These are phyloP conservation scores for Botrytis medusae DNA, from an alignment of 2,329 filamentous ascomycete species.

Conservation along the genomic window DNA sequence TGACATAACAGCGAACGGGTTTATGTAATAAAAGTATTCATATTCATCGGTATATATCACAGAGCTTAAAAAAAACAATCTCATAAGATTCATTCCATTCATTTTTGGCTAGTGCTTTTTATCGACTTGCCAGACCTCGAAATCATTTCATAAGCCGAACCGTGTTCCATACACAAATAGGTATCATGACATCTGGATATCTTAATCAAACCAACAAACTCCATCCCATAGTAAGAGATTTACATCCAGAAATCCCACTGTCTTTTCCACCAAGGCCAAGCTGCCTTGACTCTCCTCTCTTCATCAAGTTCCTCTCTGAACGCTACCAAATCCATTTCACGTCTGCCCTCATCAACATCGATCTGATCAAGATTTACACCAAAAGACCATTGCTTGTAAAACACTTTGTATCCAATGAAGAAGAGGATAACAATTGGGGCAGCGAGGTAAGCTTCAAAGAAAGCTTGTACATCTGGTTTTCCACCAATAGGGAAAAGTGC, in stretches of 20 bases:
- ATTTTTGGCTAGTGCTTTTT: not conserved
- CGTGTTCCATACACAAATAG: not conserved
- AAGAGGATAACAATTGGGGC: constrained; percentile 55
- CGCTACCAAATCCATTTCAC: constrained; percentile 37
- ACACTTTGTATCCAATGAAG: constrained; percentile 68
- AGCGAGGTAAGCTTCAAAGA: constrained; percentile 52
- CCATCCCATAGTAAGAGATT: not conserved
- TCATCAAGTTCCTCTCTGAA: constrained; percentile 37
- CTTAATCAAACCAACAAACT: not conserved
- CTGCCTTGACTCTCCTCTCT: constrained; percentile 35
- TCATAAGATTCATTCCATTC: not conserved
- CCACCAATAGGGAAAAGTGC: constrained; percentile 52
- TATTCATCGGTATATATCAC: not conserved
- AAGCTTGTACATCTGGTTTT: constrained; percentile 42
- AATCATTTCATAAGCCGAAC: not conserved
- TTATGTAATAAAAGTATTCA: not conserved
- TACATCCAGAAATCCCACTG: constrained; percentile 31
- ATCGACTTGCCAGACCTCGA: not conserved
- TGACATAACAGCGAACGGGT: not conserved
- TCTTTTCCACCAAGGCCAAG: constrained; percentile 38
- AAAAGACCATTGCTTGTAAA: constrained; percentile 36
- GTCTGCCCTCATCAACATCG: constrained; percentile 38
- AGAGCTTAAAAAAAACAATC: not conserved
- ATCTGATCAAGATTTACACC: constrained; percentile 36
- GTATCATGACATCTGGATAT: not conserved